Evolutionary conservation across 2,329 filamentous ascomycete genomes (phyloP), one percentile per base, ranked within the genome.

Genomic region (Exserohilum rostratum): DNA sequence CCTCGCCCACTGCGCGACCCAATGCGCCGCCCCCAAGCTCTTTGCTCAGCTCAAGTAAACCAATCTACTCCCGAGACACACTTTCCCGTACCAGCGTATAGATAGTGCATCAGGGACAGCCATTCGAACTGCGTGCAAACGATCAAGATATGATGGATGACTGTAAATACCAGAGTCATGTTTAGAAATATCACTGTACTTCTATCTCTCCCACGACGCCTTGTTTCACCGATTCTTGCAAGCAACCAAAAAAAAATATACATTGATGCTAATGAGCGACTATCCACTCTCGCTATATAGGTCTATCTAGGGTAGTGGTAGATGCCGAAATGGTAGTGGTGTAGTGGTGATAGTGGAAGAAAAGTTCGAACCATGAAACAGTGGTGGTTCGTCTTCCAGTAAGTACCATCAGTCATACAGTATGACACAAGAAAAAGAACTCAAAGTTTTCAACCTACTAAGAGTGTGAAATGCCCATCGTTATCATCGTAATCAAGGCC

Each of bases 1-100:
- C 81, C 90, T 99, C 71, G 88, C 90, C 71, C 95, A 98, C 85
- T 99, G 95, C 83, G 91, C 93, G 62, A 90, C 86, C 72, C 83
- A 89, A 76, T 99, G 95, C 78, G 93, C 95, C 61, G 95, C 95
- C 50, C 93, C 93, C 73, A 97, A 96, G 88, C 89, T 99, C 72
- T 99, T 91, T 87, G 85, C 88, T 65, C 82, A 87, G 79, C 90
- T 98, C 77, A 96, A 93, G 86, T 98, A 96, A 85, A 46, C 46
- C 35, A 47, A 47, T 57, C 53, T 53, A 52, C 53, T 53, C 52
- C 55, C 45, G 48, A 18, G 12, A 22, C 30, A 45, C 50, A 45
- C 46, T 55, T 50, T 55, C 52, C 57, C 37, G 55, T 46, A 59
- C 54, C 54, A 48, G 43, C 49, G 59, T 58, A 44, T 39, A 55